Conservation (phyloP, 78 protist species). For the Cavenderia fasciculata region DNA sequence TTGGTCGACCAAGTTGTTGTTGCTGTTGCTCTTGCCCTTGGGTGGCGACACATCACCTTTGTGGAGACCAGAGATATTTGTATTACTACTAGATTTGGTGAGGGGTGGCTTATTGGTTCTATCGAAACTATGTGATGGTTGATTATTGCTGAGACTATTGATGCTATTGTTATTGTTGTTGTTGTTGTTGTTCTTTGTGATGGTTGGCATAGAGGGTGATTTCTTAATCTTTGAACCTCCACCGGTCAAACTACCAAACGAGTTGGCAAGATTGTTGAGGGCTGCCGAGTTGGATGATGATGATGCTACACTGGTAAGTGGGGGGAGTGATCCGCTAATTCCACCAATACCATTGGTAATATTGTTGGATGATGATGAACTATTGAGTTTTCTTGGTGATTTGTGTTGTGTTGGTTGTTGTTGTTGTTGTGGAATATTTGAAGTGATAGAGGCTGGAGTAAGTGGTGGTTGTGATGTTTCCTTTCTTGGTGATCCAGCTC, state of each 20-base stretch:
- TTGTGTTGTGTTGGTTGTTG: conserved; percentile 13
- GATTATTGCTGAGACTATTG: conserved; percentile 6
- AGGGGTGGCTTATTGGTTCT: not conserved
- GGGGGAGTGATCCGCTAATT: not conserved
- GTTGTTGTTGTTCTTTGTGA: conserved; percentile 22
- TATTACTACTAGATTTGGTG: not conserved
- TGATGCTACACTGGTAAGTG: conserved; percentile 3
- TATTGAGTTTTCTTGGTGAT: conserved; percentile 44
- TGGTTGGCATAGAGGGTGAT: conserved; percentile 77
- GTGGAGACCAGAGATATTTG: not conserved
- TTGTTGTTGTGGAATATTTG: not conserved
- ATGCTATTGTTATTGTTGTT: conserved; percentile 1
- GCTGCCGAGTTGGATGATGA: not conserved
- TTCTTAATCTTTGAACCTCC: conserved; percentile 56
- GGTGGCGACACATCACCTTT: conserved; percentile 10
- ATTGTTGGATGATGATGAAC: conserved; percentile 1
- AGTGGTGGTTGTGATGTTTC: not conserved
- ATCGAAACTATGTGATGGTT: not conserved
- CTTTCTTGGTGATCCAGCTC: conserved; percentile 31
- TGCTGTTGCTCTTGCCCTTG: not conserved
- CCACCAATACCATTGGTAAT: not conserved
- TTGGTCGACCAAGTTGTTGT: not conserved
- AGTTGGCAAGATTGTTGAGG: not conserved
- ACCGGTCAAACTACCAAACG: not conserved
- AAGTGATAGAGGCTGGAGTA: not conserved